A percentile compares a stretch with the other conserved stretches of the same genome.
These are phyloP conservation scores for Calonectria hawksworthii DNA, from an alignment of 2,329 filamentous ascomycete species.

Conservation along the genomic window DNA sequence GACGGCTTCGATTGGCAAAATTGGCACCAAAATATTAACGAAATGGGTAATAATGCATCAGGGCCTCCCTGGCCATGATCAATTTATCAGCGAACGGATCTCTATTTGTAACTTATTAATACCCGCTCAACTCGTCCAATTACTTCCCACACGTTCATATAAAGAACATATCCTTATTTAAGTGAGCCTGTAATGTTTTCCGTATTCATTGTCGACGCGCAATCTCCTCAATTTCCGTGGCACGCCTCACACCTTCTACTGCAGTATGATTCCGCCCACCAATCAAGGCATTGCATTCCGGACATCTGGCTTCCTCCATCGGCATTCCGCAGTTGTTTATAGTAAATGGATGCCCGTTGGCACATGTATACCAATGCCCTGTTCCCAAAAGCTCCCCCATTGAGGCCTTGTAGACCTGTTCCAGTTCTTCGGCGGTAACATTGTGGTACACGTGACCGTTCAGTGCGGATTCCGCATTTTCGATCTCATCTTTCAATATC, in stretches of 20 bases:
- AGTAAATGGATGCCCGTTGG: background rate
- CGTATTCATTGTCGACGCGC: background rate
- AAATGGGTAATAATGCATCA: background rate
- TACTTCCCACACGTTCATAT: background rate
- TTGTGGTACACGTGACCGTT: background rate
- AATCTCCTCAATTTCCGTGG: background rate
- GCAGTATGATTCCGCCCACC: background rate
- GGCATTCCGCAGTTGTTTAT: slow-evolving; percentile 2
- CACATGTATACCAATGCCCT: background rate
- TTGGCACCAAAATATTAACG: background rate
- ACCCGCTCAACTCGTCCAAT: background rate
- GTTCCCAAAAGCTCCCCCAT: background rate
- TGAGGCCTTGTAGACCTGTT: background rate
- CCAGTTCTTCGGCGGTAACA: background rate
- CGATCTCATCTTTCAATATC: background rate
- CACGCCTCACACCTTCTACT: background rate
- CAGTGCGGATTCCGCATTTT: background rate
- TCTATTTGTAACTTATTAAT: background rate
- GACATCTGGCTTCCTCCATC: background rate
- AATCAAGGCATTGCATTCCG: background rate
- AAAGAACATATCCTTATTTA: background rate
- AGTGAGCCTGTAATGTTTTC: background rate
- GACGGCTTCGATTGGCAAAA: background rate
- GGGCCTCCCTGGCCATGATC: background rate
- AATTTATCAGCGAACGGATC: background rate